Percentiles rank a stretch among this genome's conserved stretches.
Conservation (phyloP, 345 rosid species). For the Aurinia saxatilis region DNA sequence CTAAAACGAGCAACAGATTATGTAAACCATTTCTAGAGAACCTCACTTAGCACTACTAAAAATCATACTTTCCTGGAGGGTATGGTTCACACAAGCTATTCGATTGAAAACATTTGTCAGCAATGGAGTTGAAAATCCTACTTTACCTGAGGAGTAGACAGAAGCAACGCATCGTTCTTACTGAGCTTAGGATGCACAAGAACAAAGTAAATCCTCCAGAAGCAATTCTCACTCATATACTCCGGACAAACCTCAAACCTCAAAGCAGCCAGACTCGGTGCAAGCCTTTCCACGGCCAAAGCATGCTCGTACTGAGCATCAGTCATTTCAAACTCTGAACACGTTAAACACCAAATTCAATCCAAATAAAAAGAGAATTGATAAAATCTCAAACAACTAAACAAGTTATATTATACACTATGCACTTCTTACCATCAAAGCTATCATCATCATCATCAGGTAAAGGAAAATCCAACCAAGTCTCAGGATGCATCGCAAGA, state of each 20-base stretch:
- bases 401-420: background rate
- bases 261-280: conserved; percentile 65
- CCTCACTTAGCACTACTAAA: background rate
- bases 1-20: background rate
- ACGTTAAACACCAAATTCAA: background rate
- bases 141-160: conserved; percentile 74
- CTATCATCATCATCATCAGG: conserved; percentile 78
- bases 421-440: background rate
- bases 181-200: conserved; percentile 82
- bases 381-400: background rate
- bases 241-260: conserved; percentile 87
- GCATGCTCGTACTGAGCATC: conserved; percentile 78
- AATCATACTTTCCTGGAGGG: background rate
- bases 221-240: conserved; percentile 81
- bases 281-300: conserved; percentile 60
- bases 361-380: background rate
- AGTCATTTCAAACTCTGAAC: conserved; percentile 69
- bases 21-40: background rate
- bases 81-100: background rate
- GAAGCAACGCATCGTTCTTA: conserved; percentile 63
- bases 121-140: background rate
- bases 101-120: background rate
- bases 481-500: conserved; percentile 77
- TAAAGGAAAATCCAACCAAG: conserved; percentile 86
- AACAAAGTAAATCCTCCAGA: conserved; percentile 98